Evolutionary conservation across 148 eudicot species (phyloP).

Genomic region (Rhododendron molle): DNA sequence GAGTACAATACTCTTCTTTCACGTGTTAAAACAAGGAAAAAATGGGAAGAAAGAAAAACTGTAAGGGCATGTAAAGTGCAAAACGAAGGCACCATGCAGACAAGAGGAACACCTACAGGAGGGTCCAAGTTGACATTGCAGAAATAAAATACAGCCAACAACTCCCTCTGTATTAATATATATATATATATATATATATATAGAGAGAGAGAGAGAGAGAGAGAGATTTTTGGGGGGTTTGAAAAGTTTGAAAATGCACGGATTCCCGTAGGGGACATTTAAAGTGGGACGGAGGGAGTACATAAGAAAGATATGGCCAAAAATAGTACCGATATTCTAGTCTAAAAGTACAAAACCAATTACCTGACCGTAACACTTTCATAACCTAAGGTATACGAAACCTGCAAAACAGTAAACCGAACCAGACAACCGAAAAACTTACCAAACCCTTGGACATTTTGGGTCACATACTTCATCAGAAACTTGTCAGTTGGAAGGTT

Average conservation of each 20-base stretch:
- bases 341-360: background rate
- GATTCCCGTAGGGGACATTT: too few species aligned
- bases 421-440: constrained; percentile 16
- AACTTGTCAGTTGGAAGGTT: constrained; percentile 76
- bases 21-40: background rate
- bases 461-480: constrained; percentile 61
- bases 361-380: background rate
- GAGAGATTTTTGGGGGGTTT: too few species aligned
- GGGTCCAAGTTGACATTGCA: background rate
- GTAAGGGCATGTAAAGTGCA: background rate
- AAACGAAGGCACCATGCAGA: background rate
- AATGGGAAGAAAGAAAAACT: background rate
- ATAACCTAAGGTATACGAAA: background rate
- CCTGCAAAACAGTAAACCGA: background rate
- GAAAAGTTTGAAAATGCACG: too few species aligned
- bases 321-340: background rate
- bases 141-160: background rate
- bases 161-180: too few species aligned
- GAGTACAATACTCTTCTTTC: background rate
- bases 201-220: too few species aligned
- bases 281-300: background rate
- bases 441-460: constrained; percentile 70
- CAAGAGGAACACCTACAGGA: background rate
- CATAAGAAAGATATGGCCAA: background rate
- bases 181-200: too few species aligned